Base-by-base conservation (phyloP, 352 stramenopile genomes). In the Albugo candida region DNA sequence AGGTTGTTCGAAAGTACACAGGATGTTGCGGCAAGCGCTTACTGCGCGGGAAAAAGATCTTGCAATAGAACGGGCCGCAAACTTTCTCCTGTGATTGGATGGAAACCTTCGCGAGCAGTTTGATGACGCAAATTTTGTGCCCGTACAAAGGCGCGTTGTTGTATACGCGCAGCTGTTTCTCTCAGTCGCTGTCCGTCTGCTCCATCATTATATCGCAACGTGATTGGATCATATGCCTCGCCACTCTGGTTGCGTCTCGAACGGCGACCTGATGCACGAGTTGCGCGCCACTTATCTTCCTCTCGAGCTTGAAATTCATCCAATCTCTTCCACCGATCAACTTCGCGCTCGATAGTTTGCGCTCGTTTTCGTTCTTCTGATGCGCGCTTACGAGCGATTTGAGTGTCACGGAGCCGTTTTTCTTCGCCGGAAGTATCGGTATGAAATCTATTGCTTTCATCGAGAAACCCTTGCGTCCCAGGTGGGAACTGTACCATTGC, bases 391-490 rank as follows among this genome's bases (percentile, higher is more conserved):
- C 64, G 66, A 21, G 69, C 53, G 12, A 63, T 61, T 53, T 49
- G 59, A 13, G 70, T 70, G 34, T 92, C 67, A 18, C 81, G 68
- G 19, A 41, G 20, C 2, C 65, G 61, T 12, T 79, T 71, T 52
- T 89, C 81, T 51, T 94, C 83, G 0, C 81, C 83, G 12, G 74
- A 76, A 21, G 74, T 87, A 56, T 95, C 84, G 24, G 81, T 83
- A 51, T 94, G 80, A 60, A 94, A 95, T 10, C 82, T 64, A 37
- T 95, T 80, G 20, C 77, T 66, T 51, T 94, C 76, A 19, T 67
- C 70, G 57, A 94, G 73, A 55, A 71, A 94, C 2, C 81, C 84
- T 36, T 77, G 72, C 45, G 64, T 77, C 21, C 64, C 56, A 0
- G 57, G 54, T 1, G 61, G 61, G 49, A 79, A 83, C 41, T 78